Conservation (phyloP, 148 eudicot genomes). For the Chenopodium formosanum region DNA sequence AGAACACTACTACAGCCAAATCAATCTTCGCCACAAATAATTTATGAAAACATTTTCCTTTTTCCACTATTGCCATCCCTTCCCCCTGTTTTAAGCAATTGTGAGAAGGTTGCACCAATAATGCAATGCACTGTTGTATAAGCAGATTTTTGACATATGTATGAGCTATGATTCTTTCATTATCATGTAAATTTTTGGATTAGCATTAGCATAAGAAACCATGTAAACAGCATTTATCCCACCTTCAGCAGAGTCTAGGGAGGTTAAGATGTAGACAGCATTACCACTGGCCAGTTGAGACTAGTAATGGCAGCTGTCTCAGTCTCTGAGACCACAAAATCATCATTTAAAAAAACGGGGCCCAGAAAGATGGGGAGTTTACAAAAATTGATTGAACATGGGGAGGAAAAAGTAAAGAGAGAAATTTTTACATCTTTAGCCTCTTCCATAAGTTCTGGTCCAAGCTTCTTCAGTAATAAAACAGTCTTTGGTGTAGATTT, state of each 20-base stretch:
- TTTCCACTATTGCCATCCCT: neutral
- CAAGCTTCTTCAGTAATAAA: conserved; percentile 81
- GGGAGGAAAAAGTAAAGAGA: neutral
- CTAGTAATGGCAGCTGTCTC: neutral
- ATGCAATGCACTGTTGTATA: neutral
- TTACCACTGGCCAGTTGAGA: neutral
- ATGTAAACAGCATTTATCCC: conserved; percentile 1
- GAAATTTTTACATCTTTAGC: conserved; percentile 77
- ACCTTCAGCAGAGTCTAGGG: neutral
- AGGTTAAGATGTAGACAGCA: neutral
- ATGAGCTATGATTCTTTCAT: neutral
- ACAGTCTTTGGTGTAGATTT: conserved; percentile 95
- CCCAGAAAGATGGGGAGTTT: neutral
- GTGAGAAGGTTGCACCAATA: neutral
- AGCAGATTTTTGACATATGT: neutral
- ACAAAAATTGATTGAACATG: neutral
- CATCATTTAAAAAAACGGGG: neutral
- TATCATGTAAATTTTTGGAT: neutral
- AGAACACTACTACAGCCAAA: neutral
- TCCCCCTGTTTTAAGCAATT: neutral
- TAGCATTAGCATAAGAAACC: neutral
- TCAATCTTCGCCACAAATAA: neutral
- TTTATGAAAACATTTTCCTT: neutral
- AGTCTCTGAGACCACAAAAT: neutral
- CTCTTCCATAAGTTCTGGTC: conserved; percentile 89